Conservation (phyloP, 2,329 filamentous ascomycete species). For the Didymella segeticola region DNA sequence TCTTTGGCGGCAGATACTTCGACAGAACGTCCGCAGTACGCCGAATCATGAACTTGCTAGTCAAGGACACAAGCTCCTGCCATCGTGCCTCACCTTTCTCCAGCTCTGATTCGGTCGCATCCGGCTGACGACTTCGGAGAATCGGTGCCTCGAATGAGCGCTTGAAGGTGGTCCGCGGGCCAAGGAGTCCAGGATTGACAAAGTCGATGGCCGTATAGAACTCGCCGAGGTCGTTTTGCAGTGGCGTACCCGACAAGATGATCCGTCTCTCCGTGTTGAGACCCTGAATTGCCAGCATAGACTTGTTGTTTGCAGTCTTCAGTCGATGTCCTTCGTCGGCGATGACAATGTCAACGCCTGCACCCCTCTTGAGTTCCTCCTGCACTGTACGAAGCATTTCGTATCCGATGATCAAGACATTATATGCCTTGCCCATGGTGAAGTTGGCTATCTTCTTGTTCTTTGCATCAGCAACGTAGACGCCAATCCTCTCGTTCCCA, state of each 20-base stretch:
- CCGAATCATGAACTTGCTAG: slow-evolving; percentile 69
- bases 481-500: slow-evolving; percentile 72
- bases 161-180: slow-evolving; percentile 68
- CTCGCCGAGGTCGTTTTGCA: slow-evolving; percentile 72
- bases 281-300: slow-evolving; percentile 69
- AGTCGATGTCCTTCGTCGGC: slow-evolving; percentile 73
- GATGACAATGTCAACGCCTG: slow-evolving; percentile 72
- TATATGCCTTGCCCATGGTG: slow-evolving; percentile 71
- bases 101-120: slow-evolving; percentile 65
- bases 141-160: slow-evolving; percentile 70
- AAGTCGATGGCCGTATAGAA: slow-evolving; percentile 74
- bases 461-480: slow-evolving; percentile 67
- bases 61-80: slow-evolving; percentile 66
- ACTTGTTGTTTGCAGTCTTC: slow-evolving; percentile 73
- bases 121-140: slow-evolving; percentile 68
- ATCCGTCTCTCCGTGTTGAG: slow-evolving; percentile 67
- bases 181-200: slow-evolving; percentile 70
- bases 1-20: slow-evolving; percentile 70
- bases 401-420: slow-evolving; percentile 76
- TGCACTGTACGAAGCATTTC: slow-evolving; percentile 72
- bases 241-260: slow-evolving; percentile 71
- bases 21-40: slow-evolving; percentile 71
- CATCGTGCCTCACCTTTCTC: slow-evolving; percentile 69
- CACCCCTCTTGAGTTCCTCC: slow-evolving; percentile 67
- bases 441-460: slow-evolving; percentile 70